Conservation (phyloP, 345 rosid species). For the Pistacia vera region DNA sequence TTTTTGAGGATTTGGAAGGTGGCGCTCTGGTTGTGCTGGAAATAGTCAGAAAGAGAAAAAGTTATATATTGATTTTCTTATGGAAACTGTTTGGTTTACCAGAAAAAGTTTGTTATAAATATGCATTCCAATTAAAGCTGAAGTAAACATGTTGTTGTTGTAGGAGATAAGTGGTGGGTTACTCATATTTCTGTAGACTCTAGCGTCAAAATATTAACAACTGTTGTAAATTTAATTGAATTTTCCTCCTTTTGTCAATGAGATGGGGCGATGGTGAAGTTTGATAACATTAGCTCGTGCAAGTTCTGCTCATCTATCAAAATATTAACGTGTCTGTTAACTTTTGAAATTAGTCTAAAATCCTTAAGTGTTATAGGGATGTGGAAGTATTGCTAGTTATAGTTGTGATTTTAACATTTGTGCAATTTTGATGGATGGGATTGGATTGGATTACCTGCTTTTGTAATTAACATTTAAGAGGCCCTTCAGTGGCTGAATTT, state of each 20-base stretch:
- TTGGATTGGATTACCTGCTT: too few species aligned
- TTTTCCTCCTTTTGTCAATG: background rate
- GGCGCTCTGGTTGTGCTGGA: background rate
- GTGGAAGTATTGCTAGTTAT: too few species aligned
- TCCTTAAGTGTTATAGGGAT: too few species aligned
- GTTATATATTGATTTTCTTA: background rate
- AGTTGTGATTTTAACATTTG: too few species aligned
- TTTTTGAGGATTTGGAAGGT: background rate
- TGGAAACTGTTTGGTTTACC: background rate
- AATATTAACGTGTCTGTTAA: too few species aligned
- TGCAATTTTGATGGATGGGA: too few species aligned
- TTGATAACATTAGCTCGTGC: background rate
- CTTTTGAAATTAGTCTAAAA: too few species aligned
- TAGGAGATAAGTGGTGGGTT: background rate
- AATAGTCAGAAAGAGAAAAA: background rate
- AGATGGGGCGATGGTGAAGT: background rate
- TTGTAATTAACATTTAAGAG: too few species aligned
- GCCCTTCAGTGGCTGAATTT: too few species aligned
- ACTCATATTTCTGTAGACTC: background rate
- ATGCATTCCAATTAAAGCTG: background rate
- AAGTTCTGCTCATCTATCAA: background rate
- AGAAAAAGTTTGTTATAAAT: background rate
- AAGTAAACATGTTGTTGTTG: background rate
- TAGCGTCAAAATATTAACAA: background rate
- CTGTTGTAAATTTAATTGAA: too few species aligned